Evolutionary conservation across 495 filamentous ascomycete genomes (phyloP), one percentile per base, ranked within the genome.

Genomic region (Peziza echinospora): DNA sequence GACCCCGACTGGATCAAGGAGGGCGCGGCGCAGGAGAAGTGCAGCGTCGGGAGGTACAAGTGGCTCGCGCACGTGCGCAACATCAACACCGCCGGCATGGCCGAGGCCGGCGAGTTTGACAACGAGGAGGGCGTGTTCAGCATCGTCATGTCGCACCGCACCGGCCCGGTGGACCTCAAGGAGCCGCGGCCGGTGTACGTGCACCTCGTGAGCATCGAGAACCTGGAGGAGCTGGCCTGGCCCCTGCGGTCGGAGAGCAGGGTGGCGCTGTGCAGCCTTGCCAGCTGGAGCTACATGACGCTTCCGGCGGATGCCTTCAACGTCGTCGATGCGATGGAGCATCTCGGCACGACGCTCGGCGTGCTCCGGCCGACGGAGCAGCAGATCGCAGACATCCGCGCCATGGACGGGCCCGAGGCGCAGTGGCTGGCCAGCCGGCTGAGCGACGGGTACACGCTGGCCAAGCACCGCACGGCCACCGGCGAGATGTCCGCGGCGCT

Each of bases 61-160:
- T 70, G 50, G 23, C 49, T 69, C 2, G 51, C 69, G 0, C 69
- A 73, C 39, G 61, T 68, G 0, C 63, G 67, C 0, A 53, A 61
- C 6, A 60, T 70, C 42, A 64, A 65, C 44, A 62, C 56, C 0
- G 26, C 42, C 1, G 64, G 66, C 8, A 64, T 64, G 43, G 52
- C 64, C 1, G 30, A 45, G 1, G 58, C 58, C 0, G 63, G 60
- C 5, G 11, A 44, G 2, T 34, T 21, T 2, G 24, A 44, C 1
- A 54, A 63, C 3, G 58, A 66, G 2, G 25, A 48, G 0, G 64
- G 54, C 0, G 21, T 59, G 2, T 70, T 59, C 47, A 54, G 49
- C 5, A 56, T 73, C 22, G 54, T 71, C 1, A 43, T 66, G 0
- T 48, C 52, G n/a, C 41, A 43, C 22, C 16, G 41, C 11, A 22